Percentiles rank a stretch among this genome's conserved stretches.
phyloP scores from a whole-genome alignment of 1,284 basidiomycete genomes.

The Flammula alnicola region DNA sequence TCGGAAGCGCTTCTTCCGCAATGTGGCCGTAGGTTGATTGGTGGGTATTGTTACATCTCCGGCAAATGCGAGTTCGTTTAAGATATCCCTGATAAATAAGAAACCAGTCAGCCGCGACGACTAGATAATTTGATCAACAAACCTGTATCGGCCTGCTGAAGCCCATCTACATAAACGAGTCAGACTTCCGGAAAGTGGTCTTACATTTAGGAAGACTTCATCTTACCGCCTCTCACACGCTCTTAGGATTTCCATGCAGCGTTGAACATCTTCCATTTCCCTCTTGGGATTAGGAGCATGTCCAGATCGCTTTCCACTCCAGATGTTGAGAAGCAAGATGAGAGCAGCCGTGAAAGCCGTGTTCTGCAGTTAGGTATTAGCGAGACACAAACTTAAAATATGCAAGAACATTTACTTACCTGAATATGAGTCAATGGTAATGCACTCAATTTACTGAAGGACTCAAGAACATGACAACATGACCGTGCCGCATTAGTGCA shows the following conservation, averaged over 20 bases:
- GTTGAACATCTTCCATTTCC: constrained; percentile 58
- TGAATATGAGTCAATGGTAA: constrained; percentile 38
- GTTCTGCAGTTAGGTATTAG: constrained; percentile 24
- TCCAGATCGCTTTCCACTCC: constrained; percentile 54
- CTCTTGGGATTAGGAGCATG: constrained; percentile 48
- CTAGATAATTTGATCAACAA: constrained; percentile 9
- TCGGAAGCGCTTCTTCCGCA: constrained; percentile 25
- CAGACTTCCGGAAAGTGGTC: background rate
- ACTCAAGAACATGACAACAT: constrained; percentile 61
- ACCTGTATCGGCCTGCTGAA: constrained; percentile 47
- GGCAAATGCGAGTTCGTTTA: constrained; percentile 39
- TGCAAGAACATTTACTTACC: constrained; percentile 29
- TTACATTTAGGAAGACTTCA: background rate
- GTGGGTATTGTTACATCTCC: constrained; percentile 33
- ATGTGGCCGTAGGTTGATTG: constrained; percentile 4
- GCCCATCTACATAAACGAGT: constrained; percentile 37
- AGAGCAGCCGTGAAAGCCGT: constrained; percentile 55
- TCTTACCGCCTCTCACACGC: constrained; percentile 48
- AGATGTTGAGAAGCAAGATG: constrained; percentile 64
- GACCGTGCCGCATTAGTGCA: constrained; percentile 72
- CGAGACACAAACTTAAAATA: background rate
- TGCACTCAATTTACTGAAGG: constrained; percentile 35
- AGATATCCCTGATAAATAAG: constrained; percentile 35
- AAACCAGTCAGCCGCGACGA: background rate
- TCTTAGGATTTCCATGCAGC: constrained; percentile 55